Percentiles rank a stretch among this genome's conserved stretches.
phyloP scores from a whole-genome alignment of 208 protist species.

The Wallacemonas sp. region DNA sequence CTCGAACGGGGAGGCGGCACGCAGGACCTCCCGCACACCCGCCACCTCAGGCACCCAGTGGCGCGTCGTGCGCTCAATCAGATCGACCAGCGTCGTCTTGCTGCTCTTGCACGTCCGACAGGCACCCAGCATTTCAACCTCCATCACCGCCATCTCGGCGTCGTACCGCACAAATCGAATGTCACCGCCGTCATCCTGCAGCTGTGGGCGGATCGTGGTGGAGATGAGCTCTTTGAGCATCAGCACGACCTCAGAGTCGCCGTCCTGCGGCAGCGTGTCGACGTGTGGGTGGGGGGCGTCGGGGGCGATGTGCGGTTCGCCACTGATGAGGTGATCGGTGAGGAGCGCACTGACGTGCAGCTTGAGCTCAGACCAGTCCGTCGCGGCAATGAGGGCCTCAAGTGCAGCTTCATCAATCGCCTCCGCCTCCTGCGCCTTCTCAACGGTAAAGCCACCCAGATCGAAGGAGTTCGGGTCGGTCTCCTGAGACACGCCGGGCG shows the following conservation, averaged over 20 bases:
- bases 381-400: slow-evolving; percentile 52
- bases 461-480: slow-evolving; percentile 26
- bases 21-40: slow-evolving; percentile 57
- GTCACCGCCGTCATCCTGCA: slow-evolving; percentile 92
- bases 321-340: slow-evolving; percentile 85
- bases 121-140: slow-evolving; percentile 90
- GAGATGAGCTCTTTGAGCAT: slow-evolving; percentile 92
- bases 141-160: slow-evolving; percentile 50
- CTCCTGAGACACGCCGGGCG: neutral
- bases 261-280: slow-evolving; percentile 82
- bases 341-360: slow-evolving; percentile 80
- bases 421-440: slow-evolving; percentile 35
- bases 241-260: slow-evolving; percentile 85
- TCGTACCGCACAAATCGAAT: slow-evolving; percentile 85
- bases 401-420: slow-evolving; percentile 56
- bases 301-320: slow-evolving; percentile 64
- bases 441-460: slow-evolving; percentile 38
- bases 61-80: slow-evolving; percentile 89
- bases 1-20: slow-evolving; percentile 24
- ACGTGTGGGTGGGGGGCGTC: slow-evolving; percentile 79
- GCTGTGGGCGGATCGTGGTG: slow-evolving; percentile 81
- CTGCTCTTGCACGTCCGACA: slow-evolving; percentile 88
- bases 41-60: slow-evolving; percentile 92
- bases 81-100: slow-evolving; percentile 80
- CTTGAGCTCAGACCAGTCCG: slow-evolving; percentile 84